Percentiles rank a stretch among this genome's conserved stretches.
Conservation (phyloP, 78 protist genomes). For the Diacronema lutheri region DNA sequence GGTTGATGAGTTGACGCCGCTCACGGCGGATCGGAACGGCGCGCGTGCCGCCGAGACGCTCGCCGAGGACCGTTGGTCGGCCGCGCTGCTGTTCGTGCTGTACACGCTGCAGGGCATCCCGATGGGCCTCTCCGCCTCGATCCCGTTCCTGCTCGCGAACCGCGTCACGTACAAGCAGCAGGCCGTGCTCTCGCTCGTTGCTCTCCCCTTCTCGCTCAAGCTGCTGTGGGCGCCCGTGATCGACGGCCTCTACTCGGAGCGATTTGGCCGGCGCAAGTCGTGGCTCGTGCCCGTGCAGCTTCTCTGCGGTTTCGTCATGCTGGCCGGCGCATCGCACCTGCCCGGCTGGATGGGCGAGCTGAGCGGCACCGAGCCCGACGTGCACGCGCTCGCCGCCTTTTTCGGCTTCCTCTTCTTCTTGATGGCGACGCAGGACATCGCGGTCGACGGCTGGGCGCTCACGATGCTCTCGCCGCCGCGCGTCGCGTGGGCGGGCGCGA, state of each 20-base stretch:
- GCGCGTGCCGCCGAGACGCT: too few species aligned
- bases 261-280: conserved; percentile 17
- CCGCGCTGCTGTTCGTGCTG: conserved; percentile 23
- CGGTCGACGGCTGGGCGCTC: conserved; percentile 42
- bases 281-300: conserved; percentile 34
- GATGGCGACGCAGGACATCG: conserved; percentile 44
- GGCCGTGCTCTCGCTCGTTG: conserved; percentile 2
- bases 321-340: not conserved
- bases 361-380: not conserved
- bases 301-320: not conserved
- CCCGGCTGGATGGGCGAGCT: not conserved
- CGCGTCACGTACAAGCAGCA: conserved; percentile 7
- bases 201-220: conserved; percentile 28
- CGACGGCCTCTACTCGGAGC: not conserved
- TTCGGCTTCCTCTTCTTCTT: conserved; percentile 20
- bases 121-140: conserved; percentile 22
- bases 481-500: conserved; percentile 21
- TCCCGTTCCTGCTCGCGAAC: conserved; percentile 33
- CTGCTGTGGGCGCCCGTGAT: conserved; percentile 48
- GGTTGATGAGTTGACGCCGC: too few species aligned
- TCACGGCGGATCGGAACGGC: too few species aligned
- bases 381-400: not conserved
- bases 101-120: conserved; percentile 54
- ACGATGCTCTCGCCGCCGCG: conserved; percentile 9
- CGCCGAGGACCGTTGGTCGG: too few species aligned